Evolutionary conservation across 2,329 filamentous ascomycete species (phyloP).

Genomic region (Alternaria rosae): DNA sequence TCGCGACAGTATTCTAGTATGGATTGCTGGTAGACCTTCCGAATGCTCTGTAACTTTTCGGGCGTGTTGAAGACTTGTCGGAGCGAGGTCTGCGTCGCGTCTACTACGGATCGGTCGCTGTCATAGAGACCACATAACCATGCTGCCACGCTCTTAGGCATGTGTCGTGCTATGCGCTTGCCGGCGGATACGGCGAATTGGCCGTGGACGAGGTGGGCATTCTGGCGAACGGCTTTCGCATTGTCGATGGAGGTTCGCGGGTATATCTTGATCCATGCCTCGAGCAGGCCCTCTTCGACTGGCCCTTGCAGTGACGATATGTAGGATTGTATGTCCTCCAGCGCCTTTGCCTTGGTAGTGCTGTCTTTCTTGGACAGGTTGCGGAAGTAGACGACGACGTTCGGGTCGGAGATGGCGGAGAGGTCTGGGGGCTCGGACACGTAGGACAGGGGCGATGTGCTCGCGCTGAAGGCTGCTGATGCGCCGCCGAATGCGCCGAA

Average conservation of each 20-base stretch:
- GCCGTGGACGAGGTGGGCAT: constrained; percentile 79
- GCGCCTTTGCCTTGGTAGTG: constrained; percentile 86
- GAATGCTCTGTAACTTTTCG: constrained; percentile 79
- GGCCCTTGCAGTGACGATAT: constrained; percentile 67
- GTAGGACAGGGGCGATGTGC: constrained; percentile 78
- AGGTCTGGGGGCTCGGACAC: constrained; percentile 86
- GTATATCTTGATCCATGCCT: constrained; percentile 89
- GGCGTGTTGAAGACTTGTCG: constrained; percentile 77
- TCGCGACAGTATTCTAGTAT: constrained; percentile 84
- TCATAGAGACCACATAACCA: constrained; percentile 94
- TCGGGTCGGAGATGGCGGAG: constrained; percentile 76
- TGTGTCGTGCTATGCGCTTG: constrained; percentile 81
- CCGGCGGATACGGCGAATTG: constrained; percentile 66
- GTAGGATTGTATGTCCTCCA: constrained; percentile 81
- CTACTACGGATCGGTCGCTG: constrained; percentile 76
- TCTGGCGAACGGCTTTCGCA: constrained; percentile 84
- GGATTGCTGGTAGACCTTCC: constrained; percentile 79
- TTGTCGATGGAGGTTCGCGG: constrained; percentile 90
- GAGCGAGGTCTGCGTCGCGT: constrained; percentile 79
- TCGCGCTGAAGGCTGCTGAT: constrained; percentile 53
- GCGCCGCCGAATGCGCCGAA: constrained; percentile 54
- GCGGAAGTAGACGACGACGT: constrained; percentile 89
- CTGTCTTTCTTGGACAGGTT: constrained; percentile 92
- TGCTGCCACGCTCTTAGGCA: constrained; percentile 80
- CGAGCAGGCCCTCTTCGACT: constrained; percentile 81